Percentiles rank a stretch among this genome's conserved stretches.
phyloP scores from a whole-genome alignment of 306 rosid genomes.

The Macrotyloma uniflorum region DNA sequence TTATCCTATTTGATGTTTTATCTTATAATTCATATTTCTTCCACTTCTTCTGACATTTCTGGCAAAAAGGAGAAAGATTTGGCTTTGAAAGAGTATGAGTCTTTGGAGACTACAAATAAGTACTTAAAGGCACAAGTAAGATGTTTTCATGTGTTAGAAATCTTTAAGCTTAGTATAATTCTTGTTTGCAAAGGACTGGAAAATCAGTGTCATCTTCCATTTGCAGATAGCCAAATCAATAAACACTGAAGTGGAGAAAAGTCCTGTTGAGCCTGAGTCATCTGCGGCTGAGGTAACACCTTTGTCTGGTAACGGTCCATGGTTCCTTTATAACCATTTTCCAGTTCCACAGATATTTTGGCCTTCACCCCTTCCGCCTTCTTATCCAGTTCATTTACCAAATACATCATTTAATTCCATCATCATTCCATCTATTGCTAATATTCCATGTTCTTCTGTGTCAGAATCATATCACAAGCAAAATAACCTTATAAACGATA shows the following conservation, averaged over 20 bases:
- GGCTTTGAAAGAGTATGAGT: conserved; percentile 75
- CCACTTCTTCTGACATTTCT: conserved; percentile 45
- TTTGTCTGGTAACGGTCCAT: conserved; percentile 53
- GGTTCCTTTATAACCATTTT: conserved; percentile 64
- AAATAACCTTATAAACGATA: conserved; percentile 44
- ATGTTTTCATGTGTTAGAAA: conserved; percentile 24
- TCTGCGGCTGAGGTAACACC: conserved; percentile 48
- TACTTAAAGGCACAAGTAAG: conserved; percentile 76
- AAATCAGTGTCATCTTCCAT: conserved; percentile 40
- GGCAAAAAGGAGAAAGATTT: conserved; percentile 71
- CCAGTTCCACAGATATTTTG: conserved; percentile 68
- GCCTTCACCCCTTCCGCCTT: conserved; percentile 66
- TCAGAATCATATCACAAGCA: conserved; percentile 51
- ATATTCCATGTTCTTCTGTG: conserved; percentile 51
- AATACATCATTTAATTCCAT: conserved; percentile 49
- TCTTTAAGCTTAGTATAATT: conserved; percentile 27
- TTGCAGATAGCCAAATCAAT: conserved; percentile 65
- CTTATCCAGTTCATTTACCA: conserved; percentile 56
- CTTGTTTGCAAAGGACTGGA: conserved; percentile 22
- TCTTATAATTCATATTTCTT: conserved; percentile 21
- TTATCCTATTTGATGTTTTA: conserved; percentile 31
- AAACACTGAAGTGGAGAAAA: conserved; percentile 55
- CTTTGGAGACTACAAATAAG: conserved; percentile 80
- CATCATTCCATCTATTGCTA: conserved; percentile 54
- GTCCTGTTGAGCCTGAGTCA: conserved; percentile 44